phyloP scores from a whole-genome alignment of 1,284 basidiomycete species.

The Ceratobasidium theobromae region DNA sequence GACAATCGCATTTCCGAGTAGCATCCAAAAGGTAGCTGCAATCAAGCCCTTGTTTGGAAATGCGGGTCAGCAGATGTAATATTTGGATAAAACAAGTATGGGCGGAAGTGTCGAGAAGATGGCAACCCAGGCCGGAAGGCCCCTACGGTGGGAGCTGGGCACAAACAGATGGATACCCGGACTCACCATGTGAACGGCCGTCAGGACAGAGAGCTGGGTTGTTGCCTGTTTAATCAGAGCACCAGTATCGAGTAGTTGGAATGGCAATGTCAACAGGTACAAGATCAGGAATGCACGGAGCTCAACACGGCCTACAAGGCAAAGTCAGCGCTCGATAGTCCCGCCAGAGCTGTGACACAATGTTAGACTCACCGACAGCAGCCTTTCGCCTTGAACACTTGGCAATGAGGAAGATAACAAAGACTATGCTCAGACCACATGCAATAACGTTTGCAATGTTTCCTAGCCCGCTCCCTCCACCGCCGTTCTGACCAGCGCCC shows the following conservation, averaged over 20 bases:
- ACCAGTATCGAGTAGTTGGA: constrained; percentile 78
- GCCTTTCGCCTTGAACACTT: constrained; percentile 52
- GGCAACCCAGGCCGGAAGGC: neutral
- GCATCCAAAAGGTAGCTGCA: constrained; percentile 70
- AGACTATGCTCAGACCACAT: constrained; percentile 60
- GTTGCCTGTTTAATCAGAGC: constrained; percentile 74
- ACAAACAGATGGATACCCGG: constrained; percentile 37
- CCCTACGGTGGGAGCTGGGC: neutral
- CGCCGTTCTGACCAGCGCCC: constrained; percentile 36
- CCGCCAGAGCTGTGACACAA: too few relatives aligned
- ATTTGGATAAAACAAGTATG: neutral
- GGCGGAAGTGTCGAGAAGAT: neutral
- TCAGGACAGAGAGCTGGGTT: constrained; percentile 64
- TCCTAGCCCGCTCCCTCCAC: constrained; percentile 53
- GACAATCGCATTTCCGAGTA: constrained; percentile 76
- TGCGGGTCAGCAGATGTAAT: constrained; percentile 2
- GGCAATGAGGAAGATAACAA: constrained; percentile 53
- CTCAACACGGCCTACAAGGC: constrained; percentile 61
- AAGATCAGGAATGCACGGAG: constrained; percentile 62
- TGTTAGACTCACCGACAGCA: constrained; percentile 50
- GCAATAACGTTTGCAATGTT: constrained; percentile 75
- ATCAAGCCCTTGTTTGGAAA: constrained; percentile 52
- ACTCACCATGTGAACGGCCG: constrained; percentile 61
- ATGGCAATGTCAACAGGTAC: constrained; percentile 69
- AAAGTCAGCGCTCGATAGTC: constrained; percentile 1